Evolutionary conservation across 208 protist genomes (phyloP), one percentile per base, ranked within the genome.

Genomic region (Acanthamoeba quina): DNA sequence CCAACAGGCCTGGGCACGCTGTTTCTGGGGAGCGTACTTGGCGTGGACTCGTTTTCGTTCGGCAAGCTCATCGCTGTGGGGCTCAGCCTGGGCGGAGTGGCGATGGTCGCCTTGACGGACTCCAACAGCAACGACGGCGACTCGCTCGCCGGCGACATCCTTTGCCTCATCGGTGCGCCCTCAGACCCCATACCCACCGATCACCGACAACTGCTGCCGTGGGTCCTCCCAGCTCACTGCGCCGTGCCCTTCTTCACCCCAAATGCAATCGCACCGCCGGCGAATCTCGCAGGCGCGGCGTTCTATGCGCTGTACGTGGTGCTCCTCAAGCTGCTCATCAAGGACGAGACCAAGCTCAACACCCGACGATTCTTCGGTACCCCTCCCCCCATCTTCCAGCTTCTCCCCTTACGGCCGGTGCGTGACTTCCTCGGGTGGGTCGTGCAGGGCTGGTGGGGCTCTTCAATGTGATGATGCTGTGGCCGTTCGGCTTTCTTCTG

Each of bases 401-500:
- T 74, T 17, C 34, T 54, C 49, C 13, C 49, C 49, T 54, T 1
- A 54, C 49, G 5, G 24, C 58, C 19, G 6, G 29, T n/a, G 31
- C 37, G 29, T 6, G 58, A 58, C 34, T 9, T 6, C 21, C 7
- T 21, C 17, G 70, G n/a, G n/a, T 6, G 31, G n/a, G 34, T 11
- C 15, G 37, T 26, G 13, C 26, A 93, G 89, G 91, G 11, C 49
- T 95, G 13, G 64, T 95, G 21, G 94, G 94, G 7, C 52, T 90
- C 11, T 92, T 83, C 70, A 88, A 80, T 82, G 47, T 95, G 11
- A 0, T 95, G 44, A n/a, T 86, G 24, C 21, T 86, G 47, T 95
- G 94, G 94, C 94, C 94, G 24, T 26, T 95, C 17, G 80, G 56
- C 31, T 58, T 95, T 10, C 41, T 95, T 5, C 85, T 95, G 0